Conservation (phyloP, 2,329 filamentous ascomycete genomes). For the Colletotrichum sp. region DNA sequence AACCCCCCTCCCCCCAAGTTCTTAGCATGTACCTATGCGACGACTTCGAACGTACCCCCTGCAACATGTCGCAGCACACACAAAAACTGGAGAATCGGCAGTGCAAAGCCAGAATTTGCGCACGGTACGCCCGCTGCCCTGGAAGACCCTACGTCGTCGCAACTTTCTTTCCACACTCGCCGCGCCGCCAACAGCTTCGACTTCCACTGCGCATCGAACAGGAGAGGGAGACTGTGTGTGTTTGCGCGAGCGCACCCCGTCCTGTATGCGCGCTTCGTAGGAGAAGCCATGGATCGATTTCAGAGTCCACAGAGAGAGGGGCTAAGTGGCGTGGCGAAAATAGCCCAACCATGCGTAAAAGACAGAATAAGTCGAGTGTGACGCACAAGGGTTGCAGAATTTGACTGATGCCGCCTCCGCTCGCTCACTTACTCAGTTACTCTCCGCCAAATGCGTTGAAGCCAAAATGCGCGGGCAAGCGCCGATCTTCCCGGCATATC, state of each 20-base stretch:
- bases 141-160: constrained; percentile 16
- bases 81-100: constrained; percentile 13
- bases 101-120: constrained; percentile 14
- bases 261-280: neutral
- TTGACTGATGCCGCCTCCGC: constrained; percentile 15
- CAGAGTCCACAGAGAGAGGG: neutral
- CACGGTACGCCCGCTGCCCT: constrained; percentile 8
- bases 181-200: neutral
- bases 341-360: constrained; percentile 12
- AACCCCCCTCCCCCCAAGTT: neutral
- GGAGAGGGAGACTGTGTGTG: neutral
- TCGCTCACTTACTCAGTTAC: neutral
- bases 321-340: constrained; percentile 14
- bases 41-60: constrained; percentile 2
- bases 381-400: constrained; percentile 21
- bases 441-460: constrained; percentile 14
- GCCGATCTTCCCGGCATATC: constrained; percentile 4
- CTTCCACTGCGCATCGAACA: neutral
- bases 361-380: constrained; percentile 11
- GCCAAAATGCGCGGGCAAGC: constrained; percentile 10
- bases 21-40: constrained; percentile 10
- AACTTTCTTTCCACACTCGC: constrained; percentile 2
- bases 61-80: constrained; percentile 17
- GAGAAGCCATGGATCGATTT: neutral
- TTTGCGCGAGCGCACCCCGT: neutral